Evolutionary conservation across 208 protist species (phyloP), one percentile per base, ranked within the genome.

Genomic region (Leishmania braziliensis): DNA sequence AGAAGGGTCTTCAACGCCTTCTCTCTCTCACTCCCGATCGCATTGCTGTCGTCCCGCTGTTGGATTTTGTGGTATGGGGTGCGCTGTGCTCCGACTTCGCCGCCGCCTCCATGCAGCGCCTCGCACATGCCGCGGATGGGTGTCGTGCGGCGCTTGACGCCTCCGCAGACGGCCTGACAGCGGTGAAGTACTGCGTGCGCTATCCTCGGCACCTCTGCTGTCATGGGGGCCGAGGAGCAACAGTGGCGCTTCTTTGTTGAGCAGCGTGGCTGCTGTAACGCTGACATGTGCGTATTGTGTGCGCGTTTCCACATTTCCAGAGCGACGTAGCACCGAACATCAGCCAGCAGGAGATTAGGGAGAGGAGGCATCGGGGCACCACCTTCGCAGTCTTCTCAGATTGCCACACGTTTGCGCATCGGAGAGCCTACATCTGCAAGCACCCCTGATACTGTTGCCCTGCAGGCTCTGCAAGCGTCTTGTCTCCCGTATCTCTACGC

Each of bases 31-130:
- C 78, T 5, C 54, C 78, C 3, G 60, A 53, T 23, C 29, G 63
- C 29, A 75, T 86, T 26, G 18, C 12, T 26, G 82, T 82, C 3
- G 78, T 86, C 23, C 82, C 78, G 50, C 39, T 86, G 3, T 5
- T 81, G 1, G 82, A 86, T n/a, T 86, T 86, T 29, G 53, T 86
- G 36, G 75, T 71, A 5, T 86, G 82, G 82, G 82, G 77, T 26
- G 65, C 78, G 2, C 58, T 82, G 18, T 75, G 73, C 71, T 82
- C 78, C 10, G 82, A 86, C 29, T 81, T 86, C 36, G 72, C 73
- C n/a, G 43, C 51, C 6, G 65, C 43, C 78, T 58, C 63, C 29
- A 16, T 53, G 78, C 26, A 60, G 50, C 75, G 33, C 65, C 63
- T n/a, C 53, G 51, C 23, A 18, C 63, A 69, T 26, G 65, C 65